Evolutionary conservation across 495 filamentous ascomycete species (phyloP).

Genomic region (Sordaria brevicollis): DNA sequence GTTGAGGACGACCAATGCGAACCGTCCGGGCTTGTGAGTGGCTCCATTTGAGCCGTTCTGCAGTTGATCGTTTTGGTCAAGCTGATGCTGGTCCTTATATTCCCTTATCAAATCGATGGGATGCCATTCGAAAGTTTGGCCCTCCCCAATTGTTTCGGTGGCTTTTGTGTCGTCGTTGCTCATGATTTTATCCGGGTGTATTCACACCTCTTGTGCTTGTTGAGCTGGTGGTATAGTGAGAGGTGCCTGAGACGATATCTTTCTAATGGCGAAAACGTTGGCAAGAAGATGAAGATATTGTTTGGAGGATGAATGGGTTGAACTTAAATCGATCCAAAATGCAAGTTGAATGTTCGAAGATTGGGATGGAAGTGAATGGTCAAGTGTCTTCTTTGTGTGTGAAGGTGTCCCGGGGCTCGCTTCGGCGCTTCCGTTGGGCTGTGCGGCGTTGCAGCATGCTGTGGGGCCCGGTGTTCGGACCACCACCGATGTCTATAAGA

Average conservation of each 20-base stretch:
- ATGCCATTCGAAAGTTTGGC: conserved; percentile 14
- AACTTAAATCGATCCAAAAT: background rate
- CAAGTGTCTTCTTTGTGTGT: background rate
- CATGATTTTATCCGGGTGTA: background rate
- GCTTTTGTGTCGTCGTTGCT: background rate
- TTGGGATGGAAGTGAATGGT: background rate
- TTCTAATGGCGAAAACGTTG: background rate
- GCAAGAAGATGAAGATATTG: background rate
- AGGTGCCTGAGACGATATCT: background rate
- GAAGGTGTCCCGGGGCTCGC: background rate
- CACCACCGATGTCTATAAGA: background rate
- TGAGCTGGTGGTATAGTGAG: background rate
- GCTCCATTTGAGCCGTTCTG: background rate
- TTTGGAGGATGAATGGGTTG: background rate
- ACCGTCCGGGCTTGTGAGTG: conserved; percentile 17
- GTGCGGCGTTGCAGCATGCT: background rate
- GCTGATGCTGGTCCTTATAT: background rate
- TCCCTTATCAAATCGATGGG: conserved; percentile 16
- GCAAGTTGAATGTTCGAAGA: too few relatives aligned
- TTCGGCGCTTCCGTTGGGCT: background rate
- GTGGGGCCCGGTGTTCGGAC: background rate
- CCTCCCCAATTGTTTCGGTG: background rate
- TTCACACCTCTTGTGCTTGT: background rate
- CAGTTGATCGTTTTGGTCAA: background rate
- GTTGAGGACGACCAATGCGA: conserved; percentile 60